phyloP scores from a whole-genome alignment of 2,329 filamentous ascomycete species.

The Ambrosiella beaveri region DNA sequence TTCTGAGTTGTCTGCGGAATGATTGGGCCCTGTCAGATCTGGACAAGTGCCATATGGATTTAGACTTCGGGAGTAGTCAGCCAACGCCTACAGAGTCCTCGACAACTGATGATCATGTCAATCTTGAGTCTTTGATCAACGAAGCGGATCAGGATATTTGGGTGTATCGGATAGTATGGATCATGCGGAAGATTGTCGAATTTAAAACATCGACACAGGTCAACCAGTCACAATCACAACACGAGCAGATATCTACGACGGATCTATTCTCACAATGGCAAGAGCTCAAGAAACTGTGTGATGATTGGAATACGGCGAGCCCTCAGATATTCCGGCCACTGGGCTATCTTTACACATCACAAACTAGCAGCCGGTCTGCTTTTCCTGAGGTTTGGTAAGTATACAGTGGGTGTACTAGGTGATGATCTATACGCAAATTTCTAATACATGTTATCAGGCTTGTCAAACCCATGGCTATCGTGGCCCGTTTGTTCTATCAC shows the following conservation, averaged over 20 bases:
- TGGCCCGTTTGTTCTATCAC: constrained; percentile 78
- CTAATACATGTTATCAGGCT: constrained; percentile 34
- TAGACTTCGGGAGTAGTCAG: constrained; percentile 38
- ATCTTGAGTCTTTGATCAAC: neutral
- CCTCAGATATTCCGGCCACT: constrained; percentile 79
- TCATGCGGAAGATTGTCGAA: constrained; percentile 73
- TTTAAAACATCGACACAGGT: constrained; percentile 40
- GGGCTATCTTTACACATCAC: constrained; percentile 53
- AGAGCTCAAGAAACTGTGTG: constrained; percentile 60
- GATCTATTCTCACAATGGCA: constrained; percentile 61
- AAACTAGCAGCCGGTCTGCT: constrained; percentile 49
- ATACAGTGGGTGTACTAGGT: neutral
- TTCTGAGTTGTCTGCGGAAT: constrained; percentile 74
- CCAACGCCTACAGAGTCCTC: constrained; percentile 5
- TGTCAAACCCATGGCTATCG: constrained; percentile 63
- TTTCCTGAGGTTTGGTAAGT: constrained; percentile 77
- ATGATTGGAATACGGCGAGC: constrained; percentile 62
- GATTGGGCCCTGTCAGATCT: constrained; percentile 80
- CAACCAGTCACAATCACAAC: constrained; percentile 27
- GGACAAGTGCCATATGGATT: constrained; percentile 74
- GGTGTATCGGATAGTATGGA: constrained; percentile 78
- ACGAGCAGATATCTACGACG: constrained; percentile 42
- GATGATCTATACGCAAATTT: too few species aligned
- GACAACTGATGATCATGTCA: neutral
- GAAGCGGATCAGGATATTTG: constrained; percentile 34